Conservation (phyloP, 257 asterid genomes). For the Agastache rugosa region DNA sequence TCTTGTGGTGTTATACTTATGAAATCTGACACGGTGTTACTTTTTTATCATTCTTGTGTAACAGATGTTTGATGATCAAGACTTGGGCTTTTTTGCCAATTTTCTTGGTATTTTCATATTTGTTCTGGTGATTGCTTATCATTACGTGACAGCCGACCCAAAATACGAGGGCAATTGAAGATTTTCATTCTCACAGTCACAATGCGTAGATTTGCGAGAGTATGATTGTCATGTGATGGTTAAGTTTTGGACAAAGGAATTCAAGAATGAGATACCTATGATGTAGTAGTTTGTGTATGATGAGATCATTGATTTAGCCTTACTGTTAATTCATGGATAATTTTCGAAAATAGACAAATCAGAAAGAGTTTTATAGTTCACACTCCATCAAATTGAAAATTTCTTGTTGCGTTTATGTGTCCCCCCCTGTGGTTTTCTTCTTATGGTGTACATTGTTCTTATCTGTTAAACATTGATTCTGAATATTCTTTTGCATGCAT, state of each 20-base stretch:
- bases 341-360: constrained; percentile 18
- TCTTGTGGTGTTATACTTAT: background rate
- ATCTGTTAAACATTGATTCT: background rate
- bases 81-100: constrained; percentile 96
- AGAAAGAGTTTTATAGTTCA: constrained; percentile 21
- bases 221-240: constrained; percentile 35
- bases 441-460: background rate
- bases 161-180: constrained; percentile 86
- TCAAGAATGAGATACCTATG: constrained; percentile 36
- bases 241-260: constrained; percentile 37
- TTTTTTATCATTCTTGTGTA: constrained; percentile 25
- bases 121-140: constrained; percentile 85
- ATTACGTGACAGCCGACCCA: constrained; percentile 91
- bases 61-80: constrained; percentile 98
- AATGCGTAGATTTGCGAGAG: constrained; percentile 28
- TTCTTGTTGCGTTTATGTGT: constrained; percentile 3
- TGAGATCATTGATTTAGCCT: constrained; percentile 34
- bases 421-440: background rate
- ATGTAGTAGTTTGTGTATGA: constrained; percentile 40
- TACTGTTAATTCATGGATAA: constrained; percentile 42
- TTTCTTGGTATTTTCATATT: constrained; percentile 90
- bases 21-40: constrained; percentile 22
- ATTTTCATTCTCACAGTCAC: constrained; percentile 27
- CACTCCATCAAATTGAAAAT: background rate
- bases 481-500: background rate